These are phyloP conservation scores for Carallia pectinifolia DNA, from an alignment of 345 rosid genomes.

Conservation along the genomic window DNA sequence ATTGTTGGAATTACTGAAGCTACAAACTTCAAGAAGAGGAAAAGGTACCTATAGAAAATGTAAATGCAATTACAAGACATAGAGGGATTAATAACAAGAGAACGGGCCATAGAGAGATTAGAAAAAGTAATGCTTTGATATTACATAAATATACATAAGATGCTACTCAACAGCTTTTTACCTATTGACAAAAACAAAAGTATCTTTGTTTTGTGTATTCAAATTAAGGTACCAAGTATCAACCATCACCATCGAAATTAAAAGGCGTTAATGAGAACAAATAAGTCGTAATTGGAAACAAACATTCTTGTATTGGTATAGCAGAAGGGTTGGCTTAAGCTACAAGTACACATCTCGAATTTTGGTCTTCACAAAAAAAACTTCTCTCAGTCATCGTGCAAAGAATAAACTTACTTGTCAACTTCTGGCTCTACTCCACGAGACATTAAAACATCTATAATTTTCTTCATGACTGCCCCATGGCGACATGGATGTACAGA, in stretches of 20 bases:
- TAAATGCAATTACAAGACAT: not conserved
- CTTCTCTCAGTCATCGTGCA: not conserved
- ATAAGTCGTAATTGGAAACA: too few species aligned
- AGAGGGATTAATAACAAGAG: not conserved
- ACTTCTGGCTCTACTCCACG: conserved; percentile 99
- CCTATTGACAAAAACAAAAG: too few species aligned
- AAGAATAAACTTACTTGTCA: conserved; percentile 60
- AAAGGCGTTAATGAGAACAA: too few species aligned
- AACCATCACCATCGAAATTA: too few species aligned
- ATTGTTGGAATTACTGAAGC: conserved; percentile 95
- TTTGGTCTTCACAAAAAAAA: not conserved
- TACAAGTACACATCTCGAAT: not conserved
- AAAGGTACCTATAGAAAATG: conserved; percentile 62
- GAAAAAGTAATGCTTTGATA: not conserved
- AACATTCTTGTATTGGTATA: too few species aligned
- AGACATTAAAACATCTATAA: conserved; percentile 91
- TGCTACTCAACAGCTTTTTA: too few species aligned
- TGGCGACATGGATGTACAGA: conserved; percentile 98
- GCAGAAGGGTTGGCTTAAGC: not conserved
- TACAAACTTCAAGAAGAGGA: conserved; percentile 86
- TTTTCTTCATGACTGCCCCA: conserved; percentile 99
- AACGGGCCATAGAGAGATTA: not conserved
- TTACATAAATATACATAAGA: too few species aligned
- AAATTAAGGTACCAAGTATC: too few species aligned
- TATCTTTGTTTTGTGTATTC: too few species aligned